Conservation (phyloP, 2,329 filamentous ascomycete genomes). For the Colletotrichum magnum region DNA sequence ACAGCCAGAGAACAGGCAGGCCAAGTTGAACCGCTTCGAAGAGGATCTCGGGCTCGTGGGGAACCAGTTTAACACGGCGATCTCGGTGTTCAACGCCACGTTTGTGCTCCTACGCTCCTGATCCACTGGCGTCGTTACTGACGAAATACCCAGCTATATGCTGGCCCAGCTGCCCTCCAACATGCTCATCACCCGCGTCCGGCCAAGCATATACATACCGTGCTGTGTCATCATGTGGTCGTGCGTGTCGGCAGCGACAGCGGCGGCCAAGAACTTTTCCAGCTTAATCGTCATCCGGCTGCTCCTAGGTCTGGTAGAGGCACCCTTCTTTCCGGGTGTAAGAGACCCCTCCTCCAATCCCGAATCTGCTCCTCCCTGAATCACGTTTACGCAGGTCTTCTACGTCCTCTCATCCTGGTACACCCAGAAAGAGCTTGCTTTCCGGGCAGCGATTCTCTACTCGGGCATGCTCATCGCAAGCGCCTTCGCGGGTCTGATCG, state of each 20-base stretch:
- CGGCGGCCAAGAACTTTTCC: constrained; percentile 30
- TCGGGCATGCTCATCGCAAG: constrained; percentile 46
- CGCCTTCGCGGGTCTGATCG: constrained; percentile 60
- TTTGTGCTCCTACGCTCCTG: constrained; percentile 6
- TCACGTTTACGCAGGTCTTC: constrained; percentile 39
- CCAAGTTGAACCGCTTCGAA: constrained; percentile 33
- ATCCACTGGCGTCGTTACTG: background rate
- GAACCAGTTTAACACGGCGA: constrained; percentile 38
- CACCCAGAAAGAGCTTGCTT: constrained; percentile 38
- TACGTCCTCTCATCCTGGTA: constrained; percentile 40
- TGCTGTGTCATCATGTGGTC: constrained; percentile 40
- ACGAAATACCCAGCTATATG: constrained; percentile 38
- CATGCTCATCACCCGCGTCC: constrained; percentile 42
- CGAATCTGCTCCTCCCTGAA: background rate
- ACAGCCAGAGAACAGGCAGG: constrained; percentile 28
- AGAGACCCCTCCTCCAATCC: background rate
- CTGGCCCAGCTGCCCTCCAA: constrained; percentile 44
- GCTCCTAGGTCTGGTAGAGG: constrained; percentile 33
- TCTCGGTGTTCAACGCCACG: constrained; percentile 34
- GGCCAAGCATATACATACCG: constrained; percentile 44
- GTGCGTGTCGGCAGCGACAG: constrained; percentile 39
- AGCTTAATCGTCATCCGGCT: constrained; percentile 32
- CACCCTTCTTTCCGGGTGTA: constrained; percentile 40
- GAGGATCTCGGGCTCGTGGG: constrained; percentile 33
- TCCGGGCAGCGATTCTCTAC: constrained; percentile 37